Evolutionary conservation across 352 stramenopile species (phyloP), one percentile per base, ranked within the genome.

Genomic region (Pythium myriotylum): DNA sequence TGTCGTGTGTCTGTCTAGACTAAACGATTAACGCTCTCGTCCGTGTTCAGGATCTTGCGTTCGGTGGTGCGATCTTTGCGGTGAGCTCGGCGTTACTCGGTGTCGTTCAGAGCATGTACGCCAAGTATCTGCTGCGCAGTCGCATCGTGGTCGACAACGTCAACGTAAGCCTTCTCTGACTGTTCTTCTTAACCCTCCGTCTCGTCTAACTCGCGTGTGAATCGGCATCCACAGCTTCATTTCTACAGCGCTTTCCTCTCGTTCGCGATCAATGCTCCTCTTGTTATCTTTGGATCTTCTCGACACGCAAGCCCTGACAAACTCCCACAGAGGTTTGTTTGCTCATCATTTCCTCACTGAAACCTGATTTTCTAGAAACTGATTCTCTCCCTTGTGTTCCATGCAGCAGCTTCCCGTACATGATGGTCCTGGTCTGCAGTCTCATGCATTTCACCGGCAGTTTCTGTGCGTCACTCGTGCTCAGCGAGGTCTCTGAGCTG

Each of bases 101-200:
- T 33, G 86, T 95, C 20, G 86, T 95, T 3, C 60, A 81, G 65
- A 95, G 86, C 64, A 95, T 95, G 86, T 95, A 92, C 51, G 82
- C 86, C 53, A 95, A 95, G 67, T 94, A 89, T 47, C 67, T 95
- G 8, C 67, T 95, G 22, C 83, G 86, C 29, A 88, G 82, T 26
- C 73, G 70, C n/a, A 89, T 86, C 22, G 70, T 95, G 17, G 59
- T 83, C 16, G 86, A 93, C 67, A 92, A 79, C 52, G 76, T 92
- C 68, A 95, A 95, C 59, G 86, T 95, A 77, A 10, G 10, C 37
- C 14, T 12, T 17, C 14, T n/a, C n/a, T n/a, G n/a, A n/a, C n/a
- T n/a, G n/a, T n/a, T n/a, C n/a, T n/a, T n/a, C n/a, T n/a, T n/a
- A n/a, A n/a, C n/a, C n/a, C n/a, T n/a, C n/a, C n/a, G n/a, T n/a